Base-by-base conservation (phyloP, 2,329 filamentous ascomycete species). In the Lojkania enalia region DNA sequence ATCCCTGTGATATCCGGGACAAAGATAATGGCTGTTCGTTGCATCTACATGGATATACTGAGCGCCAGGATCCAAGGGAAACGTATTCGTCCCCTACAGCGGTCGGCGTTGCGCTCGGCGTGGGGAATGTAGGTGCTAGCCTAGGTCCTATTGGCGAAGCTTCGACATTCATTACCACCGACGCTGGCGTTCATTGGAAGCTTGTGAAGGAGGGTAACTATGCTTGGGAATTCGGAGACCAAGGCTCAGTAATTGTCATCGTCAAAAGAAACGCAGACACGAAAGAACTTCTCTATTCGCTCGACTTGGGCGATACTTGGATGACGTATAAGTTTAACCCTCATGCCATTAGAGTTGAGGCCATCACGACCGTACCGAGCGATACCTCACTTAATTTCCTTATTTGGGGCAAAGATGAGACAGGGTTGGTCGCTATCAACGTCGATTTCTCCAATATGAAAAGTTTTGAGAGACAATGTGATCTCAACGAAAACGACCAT, bases 31-130 rank as follows among this genome's bases (percentile, higher is more conserved):
- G 7, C 25, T 99, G 95, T 67, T 86, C 89, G 3, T 77, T 99
- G 44, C 90, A 99, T 69, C 78, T 99, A 27, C 95, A 99, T 67
- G 89, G 92, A 44, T 99, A 95, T 72, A 97, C 95, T 0, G 94
- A 99, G 71, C 84, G 94, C 51, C 74, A 74, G 21, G 89, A 97
- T 65, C 86, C 85, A 59, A 77, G 85, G 35, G 88, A 92, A 66
- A 95, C 89, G 0, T 97, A 88, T 70, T 94, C 90, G 6, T 96
- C 91, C 2, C 82, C 84, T 35, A 90, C 88, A 3, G 92, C 94
- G 1, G 83, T 96, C 27, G 95, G 94, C 9, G 71, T 99, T 41
- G 89, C 97, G 83, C 85, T 99, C 65, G 94, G 83, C 13, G 82
- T 90, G 50, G 94, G 94, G 55, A 99, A 97, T 60, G 90, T 99